Evolutionary conservation across 176 grass and related monocot genomes (phyloP).

Genomic region (Triticum dicoccoides): DNA sequence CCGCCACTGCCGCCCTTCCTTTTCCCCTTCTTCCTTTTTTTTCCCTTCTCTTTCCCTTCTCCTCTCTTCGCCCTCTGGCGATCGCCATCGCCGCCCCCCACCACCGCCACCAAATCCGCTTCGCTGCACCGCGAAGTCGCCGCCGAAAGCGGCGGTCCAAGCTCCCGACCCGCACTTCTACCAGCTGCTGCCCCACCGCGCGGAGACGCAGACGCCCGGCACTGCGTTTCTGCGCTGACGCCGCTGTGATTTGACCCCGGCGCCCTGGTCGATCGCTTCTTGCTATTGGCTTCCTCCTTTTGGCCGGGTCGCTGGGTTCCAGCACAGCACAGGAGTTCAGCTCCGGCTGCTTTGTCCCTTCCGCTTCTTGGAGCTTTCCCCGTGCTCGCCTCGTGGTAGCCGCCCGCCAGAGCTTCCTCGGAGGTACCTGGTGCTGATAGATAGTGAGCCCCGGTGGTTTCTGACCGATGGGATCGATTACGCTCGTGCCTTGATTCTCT

Average conservation of each 20-base stretch:
- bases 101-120: slow-evolving; percentile 18
- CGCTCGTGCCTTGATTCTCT: neutral
- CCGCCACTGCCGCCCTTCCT: slow-evolving; percentile 14
- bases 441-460: neutral
- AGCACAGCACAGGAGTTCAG: neutral
- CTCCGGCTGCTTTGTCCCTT: slow-evolving; percentile 10
- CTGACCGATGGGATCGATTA: neutral
- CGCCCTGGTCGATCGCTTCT: neutral
- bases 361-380: slow-evolving; percentile 37
- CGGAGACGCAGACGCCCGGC: neutral
- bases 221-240: neutral
- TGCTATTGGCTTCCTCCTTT: neutral
- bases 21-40: neutral
- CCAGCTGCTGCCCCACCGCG: neutral
- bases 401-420: neutral
- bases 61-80: neutral
- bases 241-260: slow-evolving; percentile 27
- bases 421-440: slow-evolving; percentile 20
- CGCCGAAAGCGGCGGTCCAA: slow-evolving; percentile 29
- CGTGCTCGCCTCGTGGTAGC: neutral
- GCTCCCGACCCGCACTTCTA: neutral
- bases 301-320: neutral
- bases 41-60: no score
- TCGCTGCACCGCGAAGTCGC: neutral
- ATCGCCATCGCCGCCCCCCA: slow-evolving; percentile 34